These are phyloP conservation scores for Rhodomyrtus psidioides DNA, from an alignment of 441 rosid species.

Conservation along the genomic window DNA sequence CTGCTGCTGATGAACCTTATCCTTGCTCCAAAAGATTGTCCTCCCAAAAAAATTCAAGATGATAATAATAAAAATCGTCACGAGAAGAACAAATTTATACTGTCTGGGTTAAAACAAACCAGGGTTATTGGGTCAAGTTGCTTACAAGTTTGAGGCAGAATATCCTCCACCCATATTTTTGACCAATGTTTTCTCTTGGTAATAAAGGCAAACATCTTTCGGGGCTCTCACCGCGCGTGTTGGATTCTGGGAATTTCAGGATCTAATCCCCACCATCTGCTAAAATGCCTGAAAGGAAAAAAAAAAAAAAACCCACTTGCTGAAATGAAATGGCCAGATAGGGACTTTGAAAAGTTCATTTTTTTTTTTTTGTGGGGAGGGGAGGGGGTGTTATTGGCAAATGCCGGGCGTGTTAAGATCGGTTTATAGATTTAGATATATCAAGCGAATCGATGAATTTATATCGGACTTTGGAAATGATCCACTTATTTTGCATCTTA, in stretches of 20 bases:
- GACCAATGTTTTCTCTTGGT: neutral
- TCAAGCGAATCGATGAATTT: neutral
- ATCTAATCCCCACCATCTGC: slow-evolving; percentile 41
- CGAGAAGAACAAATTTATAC: neutral
- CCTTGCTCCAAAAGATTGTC: neutral
- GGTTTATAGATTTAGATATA: neutral
- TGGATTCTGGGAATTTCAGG: slow-evolving; percentile 19
- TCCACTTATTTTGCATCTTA: neutral
- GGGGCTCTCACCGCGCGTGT: slow-evolving; percentile 3
- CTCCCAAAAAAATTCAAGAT: neutral
- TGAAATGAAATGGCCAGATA: slow-evolving; percentile 22
- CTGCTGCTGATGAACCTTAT: neutral
- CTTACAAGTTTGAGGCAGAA: neutral
- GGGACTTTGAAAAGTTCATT: slow-evolving; percentile 18
- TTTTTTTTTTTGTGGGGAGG: neutral
- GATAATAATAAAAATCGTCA: neutral
- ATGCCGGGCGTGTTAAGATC: neutral
- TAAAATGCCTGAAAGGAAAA: slow-evolving; percentile 11
- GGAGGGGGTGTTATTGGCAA: neutral
- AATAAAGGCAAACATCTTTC: neutral
- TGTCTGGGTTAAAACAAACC: neutral
- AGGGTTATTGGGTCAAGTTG: neutral
- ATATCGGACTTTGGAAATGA: neutral
- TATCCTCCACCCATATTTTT: neutral
- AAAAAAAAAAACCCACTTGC: slow-evolving; percentile 14